Conservation (phyloP, 225 moss, liverwort and hornwort genomes). For the Pleurozium schreberi region DNA sequence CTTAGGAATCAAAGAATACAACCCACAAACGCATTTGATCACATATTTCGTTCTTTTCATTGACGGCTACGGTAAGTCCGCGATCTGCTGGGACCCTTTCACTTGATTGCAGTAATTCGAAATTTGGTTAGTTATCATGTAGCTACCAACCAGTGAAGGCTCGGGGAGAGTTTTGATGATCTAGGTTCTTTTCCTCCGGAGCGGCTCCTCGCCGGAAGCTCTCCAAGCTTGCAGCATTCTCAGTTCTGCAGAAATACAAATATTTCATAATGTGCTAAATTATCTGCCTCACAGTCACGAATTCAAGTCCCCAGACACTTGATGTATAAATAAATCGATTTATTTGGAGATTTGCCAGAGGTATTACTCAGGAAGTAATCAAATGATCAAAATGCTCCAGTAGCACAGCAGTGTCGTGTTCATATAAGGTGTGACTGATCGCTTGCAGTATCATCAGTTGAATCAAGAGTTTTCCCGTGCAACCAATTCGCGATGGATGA, state of each 20-base stretch:
- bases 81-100: background rate
- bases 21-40: background rate
- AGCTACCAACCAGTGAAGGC: background rate
- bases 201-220: too few species aligned
- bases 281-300: background rate
- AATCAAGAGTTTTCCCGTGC: background rate
- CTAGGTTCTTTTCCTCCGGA: too few species aligned
- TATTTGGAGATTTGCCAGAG: background rate
- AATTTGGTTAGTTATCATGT: too few species aligned
- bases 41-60: background rate
- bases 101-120: too few species aligned
- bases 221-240: slow-evolving; percentile 75
- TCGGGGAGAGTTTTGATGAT: background rate
- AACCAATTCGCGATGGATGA: background rate
- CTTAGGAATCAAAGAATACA: background rate
- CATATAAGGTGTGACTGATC: background rate
- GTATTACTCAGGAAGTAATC: too few species aligned
- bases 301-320: background rate
- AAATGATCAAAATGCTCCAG: too few species aligned
- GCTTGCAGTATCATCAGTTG: background rate
- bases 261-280: background rate
- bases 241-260: slow-evolving; percentile 19
- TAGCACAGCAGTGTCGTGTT: too few species aligned
- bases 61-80: background rate
- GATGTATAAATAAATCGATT: too few species aligned